These are phyloP conservation scores for Diaporthe citri DNA, from an alignment of 2,329 filamentous ascomycete species.

Conservation along the genomic window DNA sequence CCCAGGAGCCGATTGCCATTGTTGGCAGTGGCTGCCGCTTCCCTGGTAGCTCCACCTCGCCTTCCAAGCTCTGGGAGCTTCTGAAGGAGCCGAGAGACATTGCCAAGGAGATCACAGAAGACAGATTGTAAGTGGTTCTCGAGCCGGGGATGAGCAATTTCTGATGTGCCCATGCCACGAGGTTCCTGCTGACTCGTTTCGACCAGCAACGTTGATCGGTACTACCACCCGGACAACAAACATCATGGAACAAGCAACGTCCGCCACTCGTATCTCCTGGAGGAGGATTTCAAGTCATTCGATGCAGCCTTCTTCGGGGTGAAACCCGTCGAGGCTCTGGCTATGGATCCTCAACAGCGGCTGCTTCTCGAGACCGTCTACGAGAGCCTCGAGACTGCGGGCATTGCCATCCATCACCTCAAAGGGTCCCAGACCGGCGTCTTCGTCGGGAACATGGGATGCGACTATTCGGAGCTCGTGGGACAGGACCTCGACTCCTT, in stretches of 20 bases:
- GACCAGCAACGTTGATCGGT: no score
- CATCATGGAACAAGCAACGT: no score
- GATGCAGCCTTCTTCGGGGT: conserved; percentile 47
- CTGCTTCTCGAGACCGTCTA: conserved; percentile 43
- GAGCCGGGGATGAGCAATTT: no score
- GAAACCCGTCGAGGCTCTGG: conserved; percentile 40
- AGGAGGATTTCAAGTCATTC: conserved; percentile 29
- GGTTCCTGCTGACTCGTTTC: no score
- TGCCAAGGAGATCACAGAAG: background rate
- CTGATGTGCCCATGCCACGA: no score
- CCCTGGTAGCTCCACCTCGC: conserved; percentile 45
- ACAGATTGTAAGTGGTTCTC: no score
- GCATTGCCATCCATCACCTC: conserved; percentile 40
- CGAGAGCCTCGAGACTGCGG: conserved; percentile 42
- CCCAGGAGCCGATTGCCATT: conserved; percentile 51
- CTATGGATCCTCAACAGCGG: conserved; percentile 34
- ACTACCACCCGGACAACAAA: no score
- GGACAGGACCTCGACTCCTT: conserved; percentile 38
- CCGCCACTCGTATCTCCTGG: no score
- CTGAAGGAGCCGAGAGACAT: no score
- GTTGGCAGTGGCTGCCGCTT: conserved; percentile 55
- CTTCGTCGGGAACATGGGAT: conserved; percentile 44
- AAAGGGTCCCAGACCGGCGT: conserved; percentile 46
- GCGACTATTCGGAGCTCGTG: conserved; percentile 43
- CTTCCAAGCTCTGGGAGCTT: no score